Percentiles rank a stretch among this genome's conserved stretches.
These are phyloP conservation scores for Suillus brevipes DNA, from an alignment of 768 basidiomycete species.

Conservation along the genomic window DNA sequence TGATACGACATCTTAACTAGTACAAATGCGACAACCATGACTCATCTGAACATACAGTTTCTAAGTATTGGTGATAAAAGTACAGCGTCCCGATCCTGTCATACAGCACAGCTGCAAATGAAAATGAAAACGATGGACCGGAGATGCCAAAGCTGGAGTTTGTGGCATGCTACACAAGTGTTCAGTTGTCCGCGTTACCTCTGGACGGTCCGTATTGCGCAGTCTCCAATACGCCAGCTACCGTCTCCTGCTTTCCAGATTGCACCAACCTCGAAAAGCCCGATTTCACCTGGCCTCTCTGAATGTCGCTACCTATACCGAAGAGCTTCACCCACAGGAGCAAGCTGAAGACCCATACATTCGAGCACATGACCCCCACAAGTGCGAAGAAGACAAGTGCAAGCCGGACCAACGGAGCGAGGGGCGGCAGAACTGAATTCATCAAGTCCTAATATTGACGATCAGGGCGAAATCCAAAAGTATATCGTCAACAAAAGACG, in stretches of 20 bases:
- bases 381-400: slow-evolving; percentile 17
- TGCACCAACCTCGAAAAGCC: not conserved
- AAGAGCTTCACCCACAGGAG: slow-evolving; percentile 7
- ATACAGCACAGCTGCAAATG: not conserved
- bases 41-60: not conserved
- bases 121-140: not conserved
- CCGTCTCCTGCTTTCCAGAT: not conserved
- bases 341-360: not conserved
- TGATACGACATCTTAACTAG: not conserved
- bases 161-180: not conserved
- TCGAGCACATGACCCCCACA: slow-evolving; percentile 16
- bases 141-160: not conserved
- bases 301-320: slow-evolving; percentile 8
- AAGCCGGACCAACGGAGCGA: slow-evolving; percentile 5
- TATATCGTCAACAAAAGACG: not conserved
- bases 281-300: not conserved
- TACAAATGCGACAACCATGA: not conserved
- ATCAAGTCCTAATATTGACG: slow-evolving; percentile 1
- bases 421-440: slow-evolving; percentile 8
- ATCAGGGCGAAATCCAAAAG: not conserved
- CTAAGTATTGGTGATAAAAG: not conserved
- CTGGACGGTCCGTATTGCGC: not conserved
- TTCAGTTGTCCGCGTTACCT: not conserved
- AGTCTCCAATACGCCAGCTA: not conserved
- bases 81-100: not conserved